Evolutionary conservation across 768 basidiomycete species (phyloP).

Genomic region (Tulasnella sp.): DNA sequence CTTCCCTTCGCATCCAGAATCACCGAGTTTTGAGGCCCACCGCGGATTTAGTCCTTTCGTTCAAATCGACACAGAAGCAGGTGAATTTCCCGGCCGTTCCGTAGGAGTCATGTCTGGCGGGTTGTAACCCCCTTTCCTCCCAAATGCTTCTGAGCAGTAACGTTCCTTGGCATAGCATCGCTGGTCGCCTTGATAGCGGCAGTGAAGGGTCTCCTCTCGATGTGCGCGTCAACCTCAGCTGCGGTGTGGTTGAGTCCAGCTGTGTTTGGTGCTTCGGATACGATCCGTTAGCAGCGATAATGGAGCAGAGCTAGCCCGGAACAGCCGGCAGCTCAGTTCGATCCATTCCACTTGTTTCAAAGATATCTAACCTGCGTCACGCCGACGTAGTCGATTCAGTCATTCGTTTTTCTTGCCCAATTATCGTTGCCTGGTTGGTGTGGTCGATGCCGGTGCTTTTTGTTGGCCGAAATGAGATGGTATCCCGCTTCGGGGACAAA

Average conservation of each 20-base stretch:
- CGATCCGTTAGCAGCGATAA: slow-evolving; percentile 19
- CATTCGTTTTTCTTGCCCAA: slow-evolving; percentile 1
- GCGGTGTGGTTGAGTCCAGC: slow-evolving; percentile 15
- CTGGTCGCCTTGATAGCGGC: neutral
- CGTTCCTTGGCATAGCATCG: slow-evolving; percentile 7
- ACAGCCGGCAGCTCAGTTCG: slow-evolving; percentile 8
- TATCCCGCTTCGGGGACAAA: slow-evolving; percentile 2
- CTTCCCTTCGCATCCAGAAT: slow-evolving; percentile 3
- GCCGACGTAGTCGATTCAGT: slow-evolving; percentile 9
- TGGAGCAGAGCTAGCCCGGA: slow-evolving; percentile 1
- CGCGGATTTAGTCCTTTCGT: neutral
- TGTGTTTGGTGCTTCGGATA: slow-evolving; percentile 17
- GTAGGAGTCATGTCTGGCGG: slow-evolving; percentile 4
- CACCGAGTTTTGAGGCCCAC: neutral
- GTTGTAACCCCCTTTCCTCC: neutral
- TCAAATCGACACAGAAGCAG: neutral
- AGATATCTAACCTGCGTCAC: neutral
- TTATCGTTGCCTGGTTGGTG: neutral
- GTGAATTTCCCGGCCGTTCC: neutral
- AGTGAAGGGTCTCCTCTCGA: slow-evolving; percentile 4
- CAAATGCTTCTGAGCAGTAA: neutral
- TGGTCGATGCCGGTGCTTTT: neutral
- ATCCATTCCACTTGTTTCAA: neutral
- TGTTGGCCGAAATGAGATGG: slow-evolving; percentile 9
- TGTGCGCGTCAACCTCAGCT: slow-evolving; percentile 20